Base-by-base conservation (phyloP, 176 grass and related monocot species). In the Tuctoria greenei region DNA sequence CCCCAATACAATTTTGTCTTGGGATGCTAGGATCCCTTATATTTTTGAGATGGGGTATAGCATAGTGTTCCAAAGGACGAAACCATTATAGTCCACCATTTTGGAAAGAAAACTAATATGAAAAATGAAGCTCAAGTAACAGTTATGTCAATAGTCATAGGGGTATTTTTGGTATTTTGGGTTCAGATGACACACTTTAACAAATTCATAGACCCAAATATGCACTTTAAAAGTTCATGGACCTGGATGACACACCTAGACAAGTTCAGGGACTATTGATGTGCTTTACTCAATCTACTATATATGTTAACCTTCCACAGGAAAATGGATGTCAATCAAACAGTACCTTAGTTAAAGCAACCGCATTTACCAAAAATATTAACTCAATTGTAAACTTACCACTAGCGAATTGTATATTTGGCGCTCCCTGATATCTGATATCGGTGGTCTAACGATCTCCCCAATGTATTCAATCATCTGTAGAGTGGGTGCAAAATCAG, bases 381-480 rank as follows among this genome's bases (percentile, higher is more conserved):
- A 61, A 52, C 37, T 51, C 65, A 65, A 23, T 17, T 49, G 51
- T 72, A 90, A 42, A 80, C 87, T 84, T 86, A 95, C 95, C 84
- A 99, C 95, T 74, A 99, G 78, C 14, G 89, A 95, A 67, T 99
- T 95, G 82, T 99, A 99, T 78, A 86, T 92, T 20, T 77, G 69
- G 27, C 80, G 81, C 75, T 99, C 95, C 75, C 95, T 90, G 75
- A 90, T 90, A 80, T 99, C 95, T 50, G 95, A 93, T 82, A 99
- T 88, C 16, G 87, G 78, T 77, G 95, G 95, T 83, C 95, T 86
- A 82, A 99, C 95, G 2, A 99, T 83, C 86, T 99, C 95, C 27
- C 95, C 95, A 66, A 92, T 92, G 67, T 99, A 99, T 77, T 99
- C 95, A 42, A 99, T 90, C 76, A 99, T 88, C 95, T 99, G 73